Base-by-base conservation (phyloP, 495 filamentous ascomycete genomes). In the Aspergillus homomorphus region DNA sequence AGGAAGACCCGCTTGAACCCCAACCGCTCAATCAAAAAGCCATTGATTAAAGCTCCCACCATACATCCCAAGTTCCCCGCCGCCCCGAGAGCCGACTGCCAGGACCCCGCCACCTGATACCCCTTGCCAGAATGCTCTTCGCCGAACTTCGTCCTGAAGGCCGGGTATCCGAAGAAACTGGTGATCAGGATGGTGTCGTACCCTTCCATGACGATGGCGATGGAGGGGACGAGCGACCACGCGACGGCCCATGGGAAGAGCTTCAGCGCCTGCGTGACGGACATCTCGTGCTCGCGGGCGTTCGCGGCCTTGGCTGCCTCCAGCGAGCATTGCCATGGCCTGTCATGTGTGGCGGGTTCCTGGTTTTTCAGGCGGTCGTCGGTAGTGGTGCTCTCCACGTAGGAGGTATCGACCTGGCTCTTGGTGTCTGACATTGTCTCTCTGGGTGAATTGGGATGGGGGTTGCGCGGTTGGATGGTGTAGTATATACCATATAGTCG, bases 31-130 rank as follows among this genome's bases (percentile, higher is more conserved):
- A 77, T 70, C 3, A 80, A 55, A 44, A 72, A 80, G 4, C 78
- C 80, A 57, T 79, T 80, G 2, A 75, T 59, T 22, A 82, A 59
- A 0, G 68, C 66, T 1, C 67, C 68, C 23, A 69, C 41, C 18
- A 70, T 70, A 43, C 62, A 62, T 3, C 67, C 69, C 18, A 60
- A 64, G 14, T 70, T 65, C 6, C 67, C 71, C 5, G 71, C 86
- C 56, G 86, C 87, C 33, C 81, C 84, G 12, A 89, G 70, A 15
- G 85, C 87, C 5, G 85, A 76, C 62, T 89, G 87, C 87, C 87
- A 90, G 12, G 77, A 65, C 7, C 83, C 82, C 6, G 84, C 66
- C 5, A 89, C 73, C 60, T 89, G 77, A 65, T 85, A 88, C 0
- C 60, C 60, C n/a, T 70, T 63, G 26, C 78, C 68, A 5, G 52